Base-by-base conservation (phyloP, 768 basidiomycete species). In the Leucosporidium yakuticum region DNA sequence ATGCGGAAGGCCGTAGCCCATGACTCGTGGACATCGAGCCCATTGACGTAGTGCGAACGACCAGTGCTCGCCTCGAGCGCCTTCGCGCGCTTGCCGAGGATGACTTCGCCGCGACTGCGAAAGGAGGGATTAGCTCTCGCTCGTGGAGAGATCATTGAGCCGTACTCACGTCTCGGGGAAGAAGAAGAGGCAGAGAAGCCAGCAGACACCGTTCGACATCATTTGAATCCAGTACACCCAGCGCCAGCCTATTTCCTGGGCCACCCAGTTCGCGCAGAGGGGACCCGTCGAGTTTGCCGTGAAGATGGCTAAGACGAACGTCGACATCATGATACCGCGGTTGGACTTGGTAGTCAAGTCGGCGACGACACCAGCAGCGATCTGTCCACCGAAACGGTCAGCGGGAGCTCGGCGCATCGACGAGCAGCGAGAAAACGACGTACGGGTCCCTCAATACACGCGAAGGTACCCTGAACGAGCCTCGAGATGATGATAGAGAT, bases 221-320 rank as follows among this genome's bases (percentile, higher is more conserved):
- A 76, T 39, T 56, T 75, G 74, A 20, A 75, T 36, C 75, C 75
- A 75, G 71, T 74, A 74, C 14, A 55, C 47, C 70, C 70, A 74
- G 57, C 67, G 70, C 75, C 75, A 76, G n/a, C 36, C 49, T 19
- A 65, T 34, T 27, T 66, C 71, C 48, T 64, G 56, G 2, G 73
- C 75, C 27, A 73, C 56, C 75, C 75, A 76, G 53, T 67, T 67
- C 0, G 64, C 60, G 57, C 65, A 63, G 21, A 71, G 59, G 0
- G 75, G 75, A 4, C 75, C 73, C 0, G 69, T 74, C 2, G 73
- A 58, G 62, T 72, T 75, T 25, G 65, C 72, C 12, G 65, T 68
- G 31, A 70, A 69, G 51, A 74, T 63, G 19, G 63, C 65, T 15
- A 73, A 34, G 49, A 74, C 73, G 50, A 74, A 76, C 63, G 54